These are phyloP conservation scores for Fomitopsis pinicola DNA, from an alignment of 1,284 basidiomycete genomes.

Conservation along the genomic window DNA sequence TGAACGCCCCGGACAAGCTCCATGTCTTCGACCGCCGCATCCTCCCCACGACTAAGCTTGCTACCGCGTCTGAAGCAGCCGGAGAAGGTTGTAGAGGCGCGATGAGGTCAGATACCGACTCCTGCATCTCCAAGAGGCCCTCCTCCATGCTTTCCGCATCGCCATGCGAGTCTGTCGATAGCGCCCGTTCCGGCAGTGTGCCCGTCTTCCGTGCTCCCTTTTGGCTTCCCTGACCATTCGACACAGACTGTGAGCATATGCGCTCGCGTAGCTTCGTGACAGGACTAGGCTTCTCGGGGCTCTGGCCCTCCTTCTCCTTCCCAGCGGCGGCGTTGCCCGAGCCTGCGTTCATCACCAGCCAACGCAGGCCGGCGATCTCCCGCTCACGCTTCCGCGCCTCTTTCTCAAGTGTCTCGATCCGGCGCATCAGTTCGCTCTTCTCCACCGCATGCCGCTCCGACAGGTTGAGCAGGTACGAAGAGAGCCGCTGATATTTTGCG, in stretches of 20 bases:
- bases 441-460: constrained; percentile 40
- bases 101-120: constrained; percentile 25
- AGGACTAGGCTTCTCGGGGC: not conserved
- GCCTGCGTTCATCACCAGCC: constrained; percentile 38
- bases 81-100: constrained; percentile 14
- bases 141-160: constrained; percentile 25
- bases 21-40: constrained; percentile 21
- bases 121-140: constrained; percentile 26
- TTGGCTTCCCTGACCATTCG: constrained; percentile 9
- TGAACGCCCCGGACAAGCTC: constrained; percentile 15
- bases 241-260: constrained; percentile 14
- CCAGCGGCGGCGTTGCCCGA: not conserved
- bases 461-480: constrained; percentile 35
- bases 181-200: not conserved
- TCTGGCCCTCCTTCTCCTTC: constrained; percentile 5
- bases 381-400: constrained; percentile 37
- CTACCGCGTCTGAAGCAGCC: constrained; percentile 3
- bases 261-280: not conserved
- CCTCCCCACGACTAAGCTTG: constrained; percentile 2
- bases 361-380: constrained; percentile 46
- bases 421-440: constrained; percentile 33
- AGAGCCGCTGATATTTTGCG: constrained; percentile 31
- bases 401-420: constrained; percentile 39
- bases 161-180: constrained; percentile 18
- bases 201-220: not conserved